Base-by-base conservation (phyloP, 1,284 basidiomycete species). In the Amylostereum areolatum region DNA sequence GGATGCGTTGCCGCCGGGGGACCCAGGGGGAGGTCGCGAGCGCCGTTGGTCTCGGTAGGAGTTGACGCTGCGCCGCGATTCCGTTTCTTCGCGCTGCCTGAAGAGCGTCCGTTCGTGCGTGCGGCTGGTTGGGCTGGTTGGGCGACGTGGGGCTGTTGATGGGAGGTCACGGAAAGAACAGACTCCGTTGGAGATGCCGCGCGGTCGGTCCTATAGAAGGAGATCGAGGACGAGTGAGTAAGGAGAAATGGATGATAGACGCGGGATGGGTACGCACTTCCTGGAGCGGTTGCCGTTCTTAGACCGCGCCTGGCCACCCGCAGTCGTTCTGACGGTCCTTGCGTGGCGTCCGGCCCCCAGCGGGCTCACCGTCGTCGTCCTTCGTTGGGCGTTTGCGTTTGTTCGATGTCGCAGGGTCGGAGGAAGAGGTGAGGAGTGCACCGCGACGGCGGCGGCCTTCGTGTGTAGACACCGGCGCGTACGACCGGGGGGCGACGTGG, bases 171-270 rank as follows among this genome's bases (percentile, higher is more conserved):
- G 2, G 86, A 88, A 39, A 83, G 67, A 35, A 86, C 59, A 8
- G 86, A 89, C 58, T 88, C 86, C 9, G 85, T 73, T 8, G 87
- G 86, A 2, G 86, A 89, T 25, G 70, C 66, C 18, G 73, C 75
- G 45, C 86, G 81, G 57, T 88, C 83, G 40, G 62, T 70, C 62
- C 80, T 81, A 56, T 39, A 32, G 44, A 34, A 29, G 29, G 46
- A 40, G 18, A 30, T 41, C n/a, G 30, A 43, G 12, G 9, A n/a
- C n/a, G 8, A n/a, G 29, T 7, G 33, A 42, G 37, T n/a, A 25
- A 35, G n/a, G 31, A 43, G n/a, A 43, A 37, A 12, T 4, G 18
- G 18, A 18, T 18, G 18, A 41, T 43, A 11, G 46, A 40, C 47
- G 46, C 45, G 39, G 35, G 25, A 31, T n/a, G 11, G 70, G 66